A percentile compares a stretch with the other conserved stretches of the same genome.
Evolutionary conservation across 2,329 filamentous ascomycete genomes (phyloP).

Genomic region (Xylaria sp.): DNA sequence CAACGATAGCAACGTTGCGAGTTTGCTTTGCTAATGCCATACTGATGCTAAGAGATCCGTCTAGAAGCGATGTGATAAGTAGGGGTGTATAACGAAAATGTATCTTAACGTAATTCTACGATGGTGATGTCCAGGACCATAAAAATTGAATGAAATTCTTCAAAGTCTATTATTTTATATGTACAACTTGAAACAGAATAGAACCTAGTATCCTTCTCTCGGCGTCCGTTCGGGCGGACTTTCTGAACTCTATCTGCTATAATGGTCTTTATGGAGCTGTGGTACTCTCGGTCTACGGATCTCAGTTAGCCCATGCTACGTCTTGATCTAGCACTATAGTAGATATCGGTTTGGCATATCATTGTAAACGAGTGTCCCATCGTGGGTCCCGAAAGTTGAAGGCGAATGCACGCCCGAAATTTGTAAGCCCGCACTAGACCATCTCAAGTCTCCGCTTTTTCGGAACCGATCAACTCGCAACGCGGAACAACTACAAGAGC

Average conservation of each 20-base stretch:
- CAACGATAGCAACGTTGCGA: conserved; percentile 41
- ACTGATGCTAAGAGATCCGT: background rate
- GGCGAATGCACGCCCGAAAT: background rate
- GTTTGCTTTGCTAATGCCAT: conserved; percentile 38
- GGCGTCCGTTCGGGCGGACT: conserved; percentile 27
- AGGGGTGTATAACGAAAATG: background rate
- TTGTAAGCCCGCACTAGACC: background rate
- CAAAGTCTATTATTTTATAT: background rate
- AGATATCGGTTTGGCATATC: background rate
- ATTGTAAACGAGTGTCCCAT: background rate
- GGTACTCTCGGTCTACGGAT: background rate
- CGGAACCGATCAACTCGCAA: background rate
- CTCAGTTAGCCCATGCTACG: background rate
- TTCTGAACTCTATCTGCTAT: background rate
- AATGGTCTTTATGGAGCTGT: background rate
- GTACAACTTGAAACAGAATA: conserved; percentile 1
- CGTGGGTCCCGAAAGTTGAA: background rate
- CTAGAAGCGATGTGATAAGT: background rate
- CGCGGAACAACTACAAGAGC: background rate
- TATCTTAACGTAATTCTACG: background rate
- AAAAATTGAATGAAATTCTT: background rate
- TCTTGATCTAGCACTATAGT: background rate
- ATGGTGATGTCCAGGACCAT: background rate
- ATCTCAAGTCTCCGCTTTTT: background rate
- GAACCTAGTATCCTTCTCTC: background rate